A percentile compares a stretch with the other conserved stretches of the same genome.
phyloP scores from a whole-genome alignment of 2,329 filamentous ascomycete genomes.

The Pestalotiopsis sp. region DNA sequence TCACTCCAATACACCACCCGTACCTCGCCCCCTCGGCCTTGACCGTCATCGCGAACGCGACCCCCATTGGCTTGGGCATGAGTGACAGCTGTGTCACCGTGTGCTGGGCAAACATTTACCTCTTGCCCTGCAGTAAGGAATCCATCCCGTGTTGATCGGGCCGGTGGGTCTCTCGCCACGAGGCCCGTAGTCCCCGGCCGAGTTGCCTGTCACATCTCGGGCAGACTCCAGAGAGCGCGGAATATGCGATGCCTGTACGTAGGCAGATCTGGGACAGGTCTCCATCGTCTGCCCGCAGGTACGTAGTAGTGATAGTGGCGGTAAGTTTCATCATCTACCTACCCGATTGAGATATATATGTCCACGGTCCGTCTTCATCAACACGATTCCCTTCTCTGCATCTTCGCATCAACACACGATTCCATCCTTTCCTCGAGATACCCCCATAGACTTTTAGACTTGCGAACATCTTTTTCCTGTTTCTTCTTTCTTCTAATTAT shows the following conservation, averaged over 20 bases:
- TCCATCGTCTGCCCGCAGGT: neutral
- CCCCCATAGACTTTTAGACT: neutral
- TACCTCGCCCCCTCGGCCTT: slow-evolving; percentile 5
- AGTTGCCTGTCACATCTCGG: neutral
- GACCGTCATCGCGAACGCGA: neutral
- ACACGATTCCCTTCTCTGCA: neutral
- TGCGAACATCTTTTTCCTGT: neutral
- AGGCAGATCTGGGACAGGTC: neutral
- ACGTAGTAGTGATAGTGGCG: neutral
- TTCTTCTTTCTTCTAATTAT: neutral
- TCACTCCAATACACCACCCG: neutral
- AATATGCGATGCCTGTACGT: neutral
- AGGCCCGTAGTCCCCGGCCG: neutral
- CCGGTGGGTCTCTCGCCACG: neutral
- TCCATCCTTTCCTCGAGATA: neutral
- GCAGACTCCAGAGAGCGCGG: neutral
- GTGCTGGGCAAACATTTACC: neutral
- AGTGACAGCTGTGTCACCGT: neutral
- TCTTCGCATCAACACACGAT: neutral
- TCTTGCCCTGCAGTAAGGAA: neutral
- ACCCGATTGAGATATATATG: neutral
- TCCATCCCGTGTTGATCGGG: neutral
- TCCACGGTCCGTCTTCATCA: neutral
- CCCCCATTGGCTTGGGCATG: neutral
- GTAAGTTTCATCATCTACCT: neutral